Evolutionary conservation across 2,329 filamentous ascomycete species (phyloP).

Genomic region (Trichoderma harzianum): DNA sequence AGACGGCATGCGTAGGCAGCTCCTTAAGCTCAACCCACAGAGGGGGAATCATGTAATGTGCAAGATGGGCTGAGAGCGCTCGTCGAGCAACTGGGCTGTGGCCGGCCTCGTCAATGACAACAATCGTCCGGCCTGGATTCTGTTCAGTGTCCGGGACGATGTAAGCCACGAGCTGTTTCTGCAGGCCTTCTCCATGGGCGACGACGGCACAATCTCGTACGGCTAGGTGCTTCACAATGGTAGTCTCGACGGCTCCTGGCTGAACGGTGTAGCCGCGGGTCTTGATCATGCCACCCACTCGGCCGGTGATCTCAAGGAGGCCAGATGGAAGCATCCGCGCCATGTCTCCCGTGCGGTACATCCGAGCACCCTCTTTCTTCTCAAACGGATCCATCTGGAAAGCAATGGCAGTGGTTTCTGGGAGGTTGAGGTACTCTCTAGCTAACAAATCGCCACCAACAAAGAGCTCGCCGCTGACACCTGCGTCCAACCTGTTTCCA

Average conservation of each 20-base stretch:
- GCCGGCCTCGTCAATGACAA: conserved; percentile 67
- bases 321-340: conserved; percentile 65
- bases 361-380: conserved; percentile 55
- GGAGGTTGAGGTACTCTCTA: conserved; percentile 74
- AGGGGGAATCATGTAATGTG: conserved; percentile 80
- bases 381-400: conserved; percentile 67
- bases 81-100: conserved; percentile 68
- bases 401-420: conserved; percentile 70
- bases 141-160: conserved; percentile 65
- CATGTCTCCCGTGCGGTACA: conserved; percentile 73
- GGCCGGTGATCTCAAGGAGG: conserved; percentile 70
- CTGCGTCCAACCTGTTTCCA: conserved; percentile 59
- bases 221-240: conserved; percentile 65
- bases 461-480: conserved; percentile 68
- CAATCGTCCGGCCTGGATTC: conserved; percentile 53
- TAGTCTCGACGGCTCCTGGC: conserved; percentile 71
- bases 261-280: conserved; percentile 75
- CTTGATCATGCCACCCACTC: conserved; percentile 78
- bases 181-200: conserved; percentile 71
- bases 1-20: conserved; percentile 73
- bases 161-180: conserved; percentile 73
- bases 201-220: conserved; percentile 70
- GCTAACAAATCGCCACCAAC: conserved; percentile 72
- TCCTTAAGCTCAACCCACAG: conserved; percentile 71
- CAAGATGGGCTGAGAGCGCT: conserved; percentile 62